phyloP scores from a whole-genome alignment of 306 rosid genomes.

The Cucumis sativus region DNA sequence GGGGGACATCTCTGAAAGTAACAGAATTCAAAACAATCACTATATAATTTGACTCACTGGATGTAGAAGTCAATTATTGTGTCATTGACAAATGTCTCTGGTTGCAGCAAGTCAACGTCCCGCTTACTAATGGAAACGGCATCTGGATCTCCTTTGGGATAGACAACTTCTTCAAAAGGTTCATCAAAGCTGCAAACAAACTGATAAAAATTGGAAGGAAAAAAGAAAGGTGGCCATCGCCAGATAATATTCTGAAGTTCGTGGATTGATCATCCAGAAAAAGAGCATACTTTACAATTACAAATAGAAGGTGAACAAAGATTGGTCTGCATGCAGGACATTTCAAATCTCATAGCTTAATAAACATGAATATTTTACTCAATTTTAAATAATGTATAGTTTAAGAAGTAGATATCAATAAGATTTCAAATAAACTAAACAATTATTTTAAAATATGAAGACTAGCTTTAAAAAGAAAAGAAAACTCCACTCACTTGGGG shows the following conservation, averaged over 20 bases:
- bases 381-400: background rate
- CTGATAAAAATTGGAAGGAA: slow-evolving; percentile 8
- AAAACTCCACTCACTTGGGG: slow-evolving; percentile 54
- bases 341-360: background rate
- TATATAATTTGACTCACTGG: slow-evolving; percentile 42
- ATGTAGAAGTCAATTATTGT: slow-evolving; percentile 88
- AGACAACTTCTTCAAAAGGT: slow-evolving; percentile 68
- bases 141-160: slow-evolving; percentile 90
- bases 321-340: background rate
- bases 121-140: slow-evolving; percentile 83
- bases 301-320: background rate
- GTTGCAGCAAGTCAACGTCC: slow-evolving; percentile 88
- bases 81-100: slow-evolving; percentile 89
- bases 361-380: background rate
- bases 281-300: background rate
- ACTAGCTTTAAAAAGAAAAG: background rate
- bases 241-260: background rate
- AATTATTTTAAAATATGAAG: background rate
- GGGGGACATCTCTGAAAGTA: background rate
- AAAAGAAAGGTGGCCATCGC: background rate
- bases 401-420: background rate
- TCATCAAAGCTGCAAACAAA: slow-evolving; percentile 54
- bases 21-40: background rate
- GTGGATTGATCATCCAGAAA: background rate
- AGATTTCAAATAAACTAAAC: background rate